A percentile compares a stretch with the other conserved stretches of the same genome.
Evolutionary conservation across 75 land plant species (phyloP).

Genomic region (Cunninghamia lanceolata): DNA sequence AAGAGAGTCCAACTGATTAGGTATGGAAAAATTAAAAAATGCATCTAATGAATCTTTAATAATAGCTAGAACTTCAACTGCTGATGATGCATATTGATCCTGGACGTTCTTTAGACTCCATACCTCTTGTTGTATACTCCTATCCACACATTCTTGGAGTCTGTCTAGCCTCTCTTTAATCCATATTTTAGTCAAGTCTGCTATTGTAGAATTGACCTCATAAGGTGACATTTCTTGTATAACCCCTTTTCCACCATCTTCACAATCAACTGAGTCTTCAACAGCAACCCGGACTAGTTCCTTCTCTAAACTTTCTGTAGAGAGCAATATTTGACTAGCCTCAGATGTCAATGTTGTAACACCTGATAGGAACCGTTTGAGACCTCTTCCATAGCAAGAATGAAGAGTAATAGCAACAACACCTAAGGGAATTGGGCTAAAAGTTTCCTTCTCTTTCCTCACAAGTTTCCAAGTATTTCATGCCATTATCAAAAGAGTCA

Average conservation of each 20-base stretch:
- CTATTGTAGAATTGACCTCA: conserved; percentile 55
- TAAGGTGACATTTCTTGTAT: conserved; percentile 79
- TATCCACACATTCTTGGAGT: conserved; percentile 42
- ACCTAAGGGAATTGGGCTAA: conserved; percentile 67
- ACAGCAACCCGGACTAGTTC: conserved; percentile 67
- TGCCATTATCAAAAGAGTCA: conserved; percentile 30
- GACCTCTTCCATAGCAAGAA: conserved; percentile 54
- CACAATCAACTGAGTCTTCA: conserved; percentile 68
- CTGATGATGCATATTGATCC: conserved; percentile 74
- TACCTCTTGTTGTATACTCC: no score
- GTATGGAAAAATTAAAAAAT: no score
- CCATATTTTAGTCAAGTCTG: conserved; percentile 58
- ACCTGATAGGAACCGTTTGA: conserved; percentile 62
- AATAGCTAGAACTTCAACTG: conserved; percentile 59
- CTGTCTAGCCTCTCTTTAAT: conserved; percentile 50
- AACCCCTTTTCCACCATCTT: conserved; percentile 76
- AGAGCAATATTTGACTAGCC: no score
- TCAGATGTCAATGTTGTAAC: conserved; percentile 34
- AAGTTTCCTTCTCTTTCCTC: conserved; percentile 57
- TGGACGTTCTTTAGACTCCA: conserved; percentile 65
- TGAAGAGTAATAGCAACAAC: conserved; percentile 84
- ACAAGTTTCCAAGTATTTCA: conserved; percentile 58
- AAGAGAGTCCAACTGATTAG: no score
- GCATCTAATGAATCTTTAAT: no score
- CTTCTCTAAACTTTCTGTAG: conserved; percentile 76